Evolutionary conservation across 345 rosid species (phyloP).

Genomic region (Alliaria petiolata): DNA sequence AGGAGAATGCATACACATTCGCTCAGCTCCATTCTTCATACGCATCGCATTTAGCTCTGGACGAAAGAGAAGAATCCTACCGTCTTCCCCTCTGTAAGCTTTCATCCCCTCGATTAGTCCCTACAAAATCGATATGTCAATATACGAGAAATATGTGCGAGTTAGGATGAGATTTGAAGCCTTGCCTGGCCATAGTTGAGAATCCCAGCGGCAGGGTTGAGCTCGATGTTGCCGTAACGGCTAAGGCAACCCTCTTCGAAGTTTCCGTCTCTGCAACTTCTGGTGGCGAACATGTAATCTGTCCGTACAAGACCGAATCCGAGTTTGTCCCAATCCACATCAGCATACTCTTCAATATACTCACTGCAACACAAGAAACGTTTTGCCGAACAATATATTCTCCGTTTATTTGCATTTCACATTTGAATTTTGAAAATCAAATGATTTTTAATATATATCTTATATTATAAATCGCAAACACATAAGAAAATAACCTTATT

Average conservation of each 20-base stretch:
- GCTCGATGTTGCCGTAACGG: conserved; percentile 52
- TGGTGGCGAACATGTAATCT: conserved; percentile 68
- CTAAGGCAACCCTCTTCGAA: conserved; percentile 50
- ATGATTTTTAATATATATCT: not conserved
- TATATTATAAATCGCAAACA: not conserved
- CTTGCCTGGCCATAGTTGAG: conserved; percentile 90
- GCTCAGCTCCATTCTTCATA: conserved; percentile 72
- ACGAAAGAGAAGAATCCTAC: conserved; percentile 65
- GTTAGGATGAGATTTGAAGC: not conserved
- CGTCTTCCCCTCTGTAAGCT: conserved; percentile 72
- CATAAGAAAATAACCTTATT: not conserved
- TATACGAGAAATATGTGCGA: not conserved
- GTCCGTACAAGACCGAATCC: conserved; percentile 60
- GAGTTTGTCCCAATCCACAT: conserved; percentile 78
- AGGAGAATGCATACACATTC: conserved; percentile 86
- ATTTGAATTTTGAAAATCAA: not conserved
- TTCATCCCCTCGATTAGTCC: conserved; percentile 80
- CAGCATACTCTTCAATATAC: conserved; percentile 59
- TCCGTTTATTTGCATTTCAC: not conserved
- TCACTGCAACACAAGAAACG: conserved; percentile 25
- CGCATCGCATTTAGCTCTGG: conserved; percentile 69
- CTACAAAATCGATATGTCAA: conserved; percentile 23
- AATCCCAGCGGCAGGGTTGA: conserved; percentile 82
- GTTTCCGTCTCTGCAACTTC: conserved; percentile 38
- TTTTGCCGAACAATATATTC: not conserved